Conservation (phyloP, 2,329 filamentous ascomycete genomes). For the Colletotrichum horii region DNA sequence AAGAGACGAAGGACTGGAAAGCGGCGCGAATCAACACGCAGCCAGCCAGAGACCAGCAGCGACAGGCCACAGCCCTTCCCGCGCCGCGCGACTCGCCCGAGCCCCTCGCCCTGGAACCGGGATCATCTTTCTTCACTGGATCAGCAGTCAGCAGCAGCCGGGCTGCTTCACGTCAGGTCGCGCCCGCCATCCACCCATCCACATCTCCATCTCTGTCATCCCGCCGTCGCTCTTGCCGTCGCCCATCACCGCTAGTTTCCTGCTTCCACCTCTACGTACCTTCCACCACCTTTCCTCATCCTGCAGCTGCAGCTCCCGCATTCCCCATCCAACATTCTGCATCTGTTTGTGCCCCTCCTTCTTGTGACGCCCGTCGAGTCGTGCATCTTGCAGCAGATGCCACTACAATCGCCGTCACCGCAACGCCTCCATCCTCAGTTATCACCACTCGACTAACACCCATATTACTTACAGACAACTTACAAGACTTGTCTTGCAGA, state of each 20-base stretch:
- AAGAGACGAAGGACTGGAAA: not conserved
- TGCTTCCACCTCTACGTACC: not conserved
- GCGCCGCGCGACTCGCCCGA: slow-evolving; percentile 1
- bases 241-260: slow-evolving; percentile 5
- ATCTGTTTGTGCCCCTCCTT: not conserved
- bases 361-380: not conserved
- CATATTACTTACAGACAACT: not conserved
- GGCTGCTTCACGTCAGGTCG: not conserved
- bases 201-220: not conserved
- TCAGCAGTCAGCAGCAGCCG: not conserved
- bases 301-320: not conserved
- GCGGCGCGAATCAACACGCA: not conserved
- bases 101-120: not conserved
- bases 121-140: not conserved
- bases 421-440: not conserved
- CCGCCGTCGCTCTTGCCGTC: not conserved
- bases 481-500: not conserved
- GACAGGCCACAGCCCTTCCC: slow-evolving; percentile 1
- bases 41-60: not conserved
- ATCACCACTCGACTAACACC: not conserved
- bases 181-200: not conserved
- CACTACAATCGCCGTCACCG: not conserved
- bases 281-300: not conserved
- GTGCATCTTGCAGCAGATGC: not conserved
- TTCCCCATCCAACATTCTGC: slow-evolving; percentile 4